Base-by-base conservation (phyloP, 1,284 basidiomycete genomes). In the Chondrostereum purpureum region DNA sequence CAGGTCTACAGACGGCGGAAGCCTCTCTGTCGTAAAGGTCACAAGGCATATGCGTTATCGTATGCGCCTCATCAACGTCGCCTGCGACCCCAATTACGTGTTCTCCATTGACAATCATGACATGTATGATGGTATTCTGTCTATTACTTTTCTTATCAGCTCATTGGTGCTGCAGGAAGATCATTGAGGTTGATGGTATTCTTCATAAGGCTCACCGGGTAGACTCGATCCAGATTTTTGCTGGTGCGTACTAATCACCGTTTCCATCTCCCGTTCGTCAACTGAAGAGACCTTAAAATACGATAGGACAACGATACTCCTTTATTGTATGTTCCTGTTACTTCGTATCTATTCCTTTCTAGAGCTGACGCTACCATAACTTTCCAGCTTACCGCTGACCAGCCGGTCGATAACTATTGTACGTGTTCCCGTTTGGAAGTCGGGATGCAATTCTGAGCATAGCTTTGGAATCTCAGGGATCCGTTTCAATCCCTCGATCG, bases 101-200 rank as follows among this genome's bases (percentile, higher is more conserved):
- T 68, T 72, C 54, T 64, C 65, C 1, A 69, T 72, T 21, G 63
- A 71, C 16, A 55, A 58, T n/a, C 72, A 72, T 47, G 52, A 49
- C 18, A 53, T 73, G 59, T 65, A 56, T 53, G 64, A 61, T 3
- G 47, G n/a, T n/a, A n/a, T n/a, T n/a, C n/a, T n/a, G n/a, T n/a
- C n/a, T n/a, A n/a, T n/a, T n/a, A n/a, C n/a, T n/a, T n/a, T n/a
- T n/a, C n/a, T n/a, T n/a, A n/a, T n/a, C n/a, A n/a, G n/a, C n/a
- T n/a, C 13, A n/a, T 18, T 11, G 17, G 8, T 14, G 10, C 14
- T n/a, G 10, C n/a, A n/a, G n/a, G 54, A 64, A 61, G 3, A 46
- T 70, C 40, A 70, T 70, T 44, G 67, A 69, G 51, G 57, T 58
- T 1, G 64, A 59, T 22, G 66, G 68, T 45, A 60, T 65, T 5